phyloP scores from a whole-genome alignment of 1,284 basidiomycete species.

The Erythrobasidium hasegawianum region DNA sequence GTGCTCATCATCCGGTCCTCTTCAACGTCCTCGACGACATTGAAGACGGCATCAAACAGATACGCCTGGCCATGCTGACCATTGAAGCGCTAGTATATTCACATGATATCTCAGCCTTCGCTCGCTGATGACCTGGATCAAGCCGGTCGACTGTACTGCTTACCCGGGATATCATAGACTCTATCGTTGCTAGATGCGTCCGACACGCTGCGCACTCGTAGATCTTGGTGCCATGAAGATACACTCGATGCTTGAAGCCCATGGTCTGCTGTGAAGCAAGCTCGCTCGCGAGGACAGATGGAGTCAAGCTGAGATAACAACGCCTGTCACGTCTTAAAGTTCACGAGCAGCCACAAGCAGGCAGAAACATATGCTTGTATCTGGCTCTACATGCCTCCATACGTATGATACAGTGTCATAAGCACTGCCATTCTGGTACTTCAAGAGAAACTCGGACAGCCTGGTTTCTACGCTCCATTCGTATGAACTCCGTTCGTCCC shows the following conservation, averaged over 20 bases:
- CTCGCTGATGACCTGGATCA: too few species aligned
- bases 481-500: conserved; percentile 7
- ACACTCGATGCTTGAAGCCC: conserved; percentile 42
- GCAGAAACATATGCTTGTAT: too few species aligned
- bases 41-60: conserved; percentile 87
- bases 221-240: conserved; percentile 53
- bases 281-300: not conserved
- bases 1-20: conserved; percentile 95
- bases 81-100: conserved; percentile 48
- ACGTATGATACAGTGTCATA: too few species aligned
- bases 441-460: too few species aligned
- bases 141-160: conserved; percentile 48
- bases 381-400: too few species aligned
- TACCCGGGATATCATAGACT: conserved; percentile 86
- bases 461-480: not conserved
- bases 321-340: too few species aligned
- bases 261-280: conserved; percentile 16
- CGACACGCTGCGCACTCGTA: conserved; percentile 87
- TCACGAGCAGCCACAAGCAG: too few species aligned
- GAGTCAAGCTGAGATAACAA: not conserved
- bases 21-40: conserved; percentile 78
- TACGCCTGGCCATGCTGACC: conserved; percentile 94
- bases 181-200: conserved; percentile 88
- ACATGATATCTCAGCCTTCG: too few species aligned
- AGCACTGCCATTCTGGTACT: too few species aligned